Conservation (phyloP, 1,139 yeast species). For the Yamadazyma buinensis region DNA sequence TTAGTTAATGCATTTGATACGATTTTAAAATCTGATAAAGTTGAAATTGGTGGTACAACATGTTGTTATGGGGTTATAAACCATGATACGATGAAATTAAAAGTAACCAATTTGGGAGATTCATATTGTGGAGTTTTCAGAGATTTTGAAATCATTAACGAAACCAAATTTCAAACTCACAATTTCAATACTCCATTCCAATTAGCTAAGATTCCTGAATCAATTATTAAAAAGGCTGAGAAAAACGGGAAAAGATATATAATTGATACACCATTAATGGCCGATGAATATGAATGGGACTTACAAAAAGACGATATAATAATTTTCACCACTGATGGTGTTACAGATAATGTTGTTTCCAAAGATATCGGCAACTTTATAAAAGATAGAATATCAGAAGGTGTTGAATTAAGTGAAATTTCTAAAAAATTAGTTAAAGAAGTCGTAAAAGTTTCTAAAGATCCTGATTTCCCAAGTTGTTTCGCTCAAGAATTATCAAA, state of each 20-base stretch:
- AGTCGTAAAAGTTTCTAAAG: constrained; percentile 68
- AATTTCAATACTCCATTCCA: constrained; percentile 92
- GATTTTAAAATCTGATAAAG: constrained; percentile 52
- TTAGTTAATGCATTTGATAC: constrained; percentile 53
- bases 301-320: constrained; percentile 69
- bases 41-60: constrained; percentile 93
- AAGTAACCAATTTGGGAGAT: constrained; percentile 85
- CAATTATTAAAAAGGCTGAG: constrained; percentile 53
- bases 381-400: constrained; percentile 35
- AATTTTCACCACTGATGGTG: constrained; percentile 90
- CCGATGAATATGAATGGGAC: constrained; percentile 48
- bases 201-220: constrained; percentile 76
- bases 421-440: constrained; percentile 60
- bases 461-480: constrained; percentile 74
- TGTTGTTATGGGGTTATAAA: constrained; percentile 79
- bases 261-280: constrained; percentile 50
- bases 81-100: constrained; percentile 43
- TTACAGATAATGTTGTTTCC: constrained; percentile 77
- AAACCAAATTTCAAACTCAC: constrained; percentile 78
- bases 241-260: constrained; percentile 58
- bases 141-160: constrained; percentile 54
- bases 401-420: constrained; percentile 24
- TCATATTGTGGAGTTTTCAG: constrained; percentile 92
- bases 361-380: constrained; percentile 67
- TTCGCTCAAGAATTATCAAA: constrained; percentile 78